Base-by-base conservation (phyloP, 2,329 filamentous ascomycete species). In the Achaetomium macrosporum region DNA sequence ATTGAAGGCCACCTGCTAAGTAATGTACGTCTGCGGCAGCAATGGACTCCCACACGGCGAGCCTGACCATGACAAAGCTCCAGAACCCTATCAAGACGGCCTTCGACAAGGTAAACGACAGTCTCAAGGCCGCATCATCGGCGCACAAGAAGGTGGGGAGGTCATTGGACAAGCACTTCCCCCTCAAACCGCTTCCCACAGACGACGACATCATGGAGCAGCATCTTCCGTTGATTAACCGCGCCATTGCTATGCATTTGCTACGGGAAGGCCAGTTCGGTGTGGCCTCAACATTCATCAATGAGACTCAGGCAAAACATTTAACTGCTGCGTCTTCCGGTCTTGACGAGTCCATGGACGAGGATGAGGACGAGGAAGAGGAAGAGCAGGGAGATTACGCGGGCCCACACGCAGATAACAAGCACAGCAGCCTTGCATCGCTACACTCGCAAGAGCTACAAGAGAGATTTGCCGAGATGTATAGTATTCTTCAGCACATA, bases 221-320 rank as follows among this genome's bases (percentile, higher is more conserved):
- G 17, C 84, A 95, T 59, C 79, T 87, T 4, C 76, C 79, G 15
- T 77, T 96, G 12, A 89, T 97, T 66, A 95, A 96, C 71, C 83
- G 91, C 52, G 92, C 93, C 7, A 95, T 99, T 62, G 88, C 88
- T 10, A 96, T 97, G 90, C 93, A 99, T 66, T 79, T 99, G 19
- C 79, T 99, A 37, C 88, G 93, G 39, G 92, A 97, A 71, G 93
- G 93, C 45, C 88, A 96, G 66, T 99, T 99, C 69, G 79, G 78
- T 19, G 91, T 96, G 2, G 92, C 92, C 12, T 83, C 85, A 15
- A 90, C 85, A 1, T 96, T 99, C 62, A 81, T 96, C 45, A 74
- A 79, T 13, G 93, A 97, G 73, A 81, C 74, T 15, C 70, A 73
- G 54, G 68, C 73, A 41, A 41, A 53, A 7, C n/a, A 36, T 25